These are phyloP conservation scores for Termitomyces sp. DNA, from an alignment of 1,284 basidiomycete genomes.

Conservation along the genomic window DNA sequence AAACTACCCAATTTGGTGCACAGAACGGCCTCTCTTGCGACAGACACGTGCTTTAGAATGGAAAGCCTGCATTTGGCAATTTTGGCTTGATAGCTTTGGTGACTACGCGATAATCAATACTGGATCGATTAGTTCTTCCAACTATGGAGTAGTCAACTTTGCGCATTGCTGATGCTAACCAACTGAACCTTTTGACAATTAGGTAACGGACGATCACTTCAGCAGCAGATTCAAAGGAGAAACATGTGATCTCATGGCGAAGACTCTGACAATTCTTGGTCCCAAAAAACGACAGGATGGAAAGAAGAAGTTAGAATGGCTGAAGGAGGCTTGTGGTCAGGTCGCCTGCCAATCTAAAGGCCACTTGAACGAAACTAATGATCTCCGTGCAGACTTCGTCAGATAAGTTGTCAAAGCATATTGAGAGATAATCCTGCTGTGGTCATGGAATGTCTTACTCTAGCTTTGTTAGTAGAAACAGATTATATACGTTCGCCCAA, in stretches of 20 bases:
- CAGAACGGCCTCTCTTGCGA: conserved; percentile 49
- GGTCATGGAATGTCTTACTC: too few relatives aligned
- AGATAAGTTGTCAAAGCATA: conserved; percentile 7
- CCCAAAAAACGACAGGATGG: conserved; percentile 23
- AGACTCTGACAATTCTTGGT: conserved; percentile 35
- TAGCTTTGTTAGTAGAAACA: neutral
- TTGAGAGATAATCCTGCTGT: neutral
- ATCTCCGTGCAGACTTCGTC: conserved; percentile 2
- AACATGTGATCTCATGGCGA: conserved; percentile 46
- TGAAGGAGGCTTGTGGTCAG: conserved; percentile 21
- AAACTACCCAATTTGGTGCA: conserved; percentile 56
- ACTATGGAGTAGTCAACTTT: conserved; percentile 3
- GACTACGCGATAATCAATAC: conserved; percentile 24
- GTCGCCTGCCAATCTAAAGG: conserved; percentile 5
- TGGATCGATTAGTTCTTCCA: neutral
- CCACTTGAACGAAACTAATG: neutral
- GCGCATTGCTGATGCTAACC: neutral
- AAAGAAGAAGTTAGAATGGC: conserved; percentile 37
- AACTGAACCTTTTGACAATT: conserved; percentile 26
- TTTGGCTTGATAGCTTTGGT: conserved; percentile 53
- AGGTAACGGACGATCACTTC: conserved; percentile 34
- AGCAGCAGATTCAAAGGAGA: conserved; percentile 46
- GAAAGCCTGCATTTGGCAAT: conserved; percentile 66
- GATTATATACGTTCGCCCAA: conserved; percentile 20
- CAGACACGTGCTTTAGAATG: conserved; percentile 47